Evolutionary conservation across 2,329 filamentous ascomycete genomes (phyloP).

Genomic region (Diaporthe destruens): DNA sequence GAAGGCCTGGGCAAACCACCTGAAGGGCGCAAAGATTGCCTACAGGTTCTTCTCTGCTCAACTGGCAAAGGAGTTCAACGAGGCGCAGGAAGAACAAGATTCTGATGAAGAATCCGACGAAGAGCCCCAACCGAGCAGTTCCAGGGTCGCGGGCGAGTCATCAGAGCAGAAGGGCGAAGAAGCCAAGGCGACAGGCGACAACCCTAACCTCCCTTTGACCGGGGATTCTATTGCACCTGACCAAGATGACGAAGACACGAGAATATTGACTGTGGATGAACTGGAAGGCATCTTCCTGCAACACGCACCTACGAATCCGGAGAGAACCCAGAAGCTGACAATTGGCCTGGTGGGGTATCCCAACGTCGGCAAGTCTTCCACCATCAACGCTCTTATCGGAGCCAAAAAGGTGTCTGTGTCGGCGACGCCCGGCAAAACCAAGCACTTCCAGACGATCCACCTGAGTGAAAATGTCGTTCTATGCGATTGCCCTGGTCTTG

Average conservation of each 20-base stretch:
- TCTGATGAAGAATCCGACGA: conserved; percentile 61
- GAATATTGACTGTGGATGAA: conserved; percentile 93
- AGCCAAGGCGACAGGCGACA: conserved; percentile 46
- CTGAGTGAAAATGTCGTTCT: conserved; percentile 89
- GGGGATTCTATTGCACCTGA: conserved; percentile 57
- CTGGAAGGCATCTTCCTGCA: conserved; percentile 88
- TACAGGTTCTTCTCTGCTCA: conserved; percentile 98
- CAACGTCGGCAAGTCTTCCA: conserved; percentile 99
- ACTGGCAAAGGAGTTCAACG: conserved; percentile 89
- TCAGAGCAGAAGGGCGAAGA: conserved; percentile 46
- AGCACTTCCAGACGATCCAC: conserved; percentile 99
- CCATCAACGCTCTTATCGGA: conserved; percentile 98
- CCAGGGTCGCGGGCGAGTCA: conserved; percentile 45
- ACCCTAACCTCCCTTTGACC: conserved; percentile 47
- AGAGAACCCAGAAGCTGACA: conserved; percentile 74
- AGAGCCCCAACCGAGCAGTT: conserved; percentile 47
- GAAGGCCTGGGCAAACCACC: conserved; percentile 86
- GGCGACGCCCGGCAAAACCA: conserved; percentile 96
- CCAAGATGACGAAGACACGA: conserved; percentile 70
- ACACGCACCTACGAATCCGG: conserved; percentile 69
- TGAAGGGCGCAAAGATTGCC: conserved; percentile 82
- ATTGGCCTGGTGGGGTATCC: conserved; percentile 97
- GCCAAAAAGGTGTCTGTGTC: conserved; percentile 99
- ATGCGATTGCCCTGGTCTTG: conserved; percentile 97
- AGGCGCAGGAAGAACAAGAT: conserved; percentile 71